phyloP scores from a whole-genome alignment of 768 basidiomycete genomes.

The Boletus reticuloceps region DNA sequence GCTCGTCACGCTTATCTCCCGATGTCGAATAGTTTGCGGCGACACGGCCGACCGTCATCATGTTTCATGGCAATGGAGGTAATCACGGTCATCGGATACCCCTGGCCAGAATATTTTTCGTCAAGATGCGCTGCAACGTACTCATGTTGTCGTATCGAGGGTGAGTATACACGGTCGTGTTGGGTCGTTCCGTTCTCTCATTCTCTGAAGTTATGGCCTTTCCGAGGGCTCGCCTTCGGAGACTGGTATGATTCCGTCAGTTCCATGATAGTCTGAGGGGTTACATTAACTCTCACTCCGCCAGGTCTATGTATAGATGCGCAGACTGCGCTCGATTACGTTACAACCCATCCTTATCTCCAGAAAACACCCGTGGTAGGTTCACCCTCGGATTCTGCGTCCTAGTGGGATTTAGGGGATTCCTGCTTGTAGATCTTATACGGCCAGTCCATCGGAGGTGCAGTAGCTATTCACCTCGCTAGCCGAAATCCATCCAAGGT shows the following conservation, averaged over 20 bases:
- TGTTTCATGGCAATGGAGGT: conserved; percentile 92
- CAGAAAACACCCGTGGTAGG: conserved; percentile 66
- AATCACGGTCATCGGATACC: conserved; percentile 91
- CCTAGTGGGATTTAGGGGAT: not conserved
- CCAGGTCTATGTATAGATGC: conserved; percentile 81
- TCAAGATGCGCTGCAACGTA: conserved; percentile 87
- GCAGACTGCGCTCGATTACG: conserved; percentile 76
- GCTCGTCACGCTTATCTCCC: not conserved
- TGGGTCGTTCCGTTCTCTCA: not conserved
- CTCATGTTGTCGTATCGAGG: conserved; percentile 93
- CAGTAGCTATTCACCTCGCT: conserved; percentile 86
- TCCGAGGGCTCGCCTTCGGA: conserved; percentile 89
- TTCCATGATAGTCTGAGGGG: not conserved
- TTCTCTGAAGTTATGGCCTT: conserved; percentile 66
- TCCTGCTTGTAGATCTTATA: conserved; percentile 56
- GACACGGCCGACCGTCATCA: conserved; percentile 77
- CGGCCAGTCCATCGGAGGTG: conserved; percentile 89
- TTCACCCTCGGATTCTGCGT: not conserved
- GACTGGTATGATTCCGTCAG: conserved; percentile 48
- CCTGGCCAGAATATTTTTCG: conserved; percentile 76
- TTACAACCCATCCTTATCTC: conserved; percentile 61
- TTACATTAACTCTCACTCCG: not conserved
- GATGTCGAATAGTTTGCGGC: conserved; percentile 36
- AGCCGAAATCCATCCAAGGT: conserved; percentile 73
- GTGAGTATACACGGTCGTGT: conserved; percentile 38